Base-by-base conservation (phyloP, 2,329 filamentous ascomycete genomes). In the Alternaria triticimaculans region DNA sequence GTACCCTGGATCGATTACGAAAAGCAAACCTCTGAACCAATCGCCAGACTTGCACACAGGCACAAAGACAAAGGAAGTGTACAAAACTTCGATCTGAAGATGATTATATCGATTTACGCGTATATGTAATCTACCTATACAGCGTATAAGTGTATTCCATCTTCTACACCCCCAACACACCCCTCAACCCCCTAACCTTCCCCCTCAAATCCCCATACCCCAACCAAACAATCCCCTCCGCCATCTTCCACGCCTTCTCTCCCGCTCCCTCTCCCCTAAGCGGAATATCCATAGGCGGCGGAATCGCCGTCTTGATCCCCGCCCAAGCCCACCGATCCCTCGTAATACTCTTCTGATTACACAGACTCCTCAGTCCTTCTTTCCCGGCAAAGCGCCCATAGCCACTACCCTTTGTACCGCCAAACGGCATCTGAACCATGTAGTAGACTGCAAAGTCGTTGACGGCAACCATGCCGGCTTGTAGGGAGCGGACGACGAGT, bases 371-470 rank as follows among this genome's bases (percentile, higher is more conserved):
- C 21, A 99, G 82, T 0, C 96, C 96, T 78, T 99, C 96, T 69
- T 92, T 90, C 23, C 94, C 96, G 0, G 93, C 95, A 81, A 99
- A 99, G 3, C 95, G 87, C 2, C 96, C 96, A 78, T 98, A 98
- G 0, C 84, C 96, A 23, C 92, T 96, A 1, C 94, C 95, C 62
- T 88, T 89, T n/a, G 92, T 89, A 58, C 94, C 96, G 41, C 96
- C 96, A 80, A 99, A 99, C 0, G 96, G 96, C 43, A 99, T 83
- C 81, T 97, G 94, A 8, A 97, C 94, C 56, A 95, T 93, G 77
- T 99, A 99, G 80, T 90, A 97, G 26, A 89, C 91, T 20, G 90
- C 96, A 76, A 99, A 99, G 82, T 99, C 96, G 78, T 99, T 99
- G 71, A 99, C 88, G 23, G 93, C 89, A 0, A 98, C 92, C 92